A percentile compares a stretch with the other conserved stretches of the same genome.
Evolutionary conservation across 805 yeast species (phyloP).

Genomic region (Lipomyces sp.): DNA sequence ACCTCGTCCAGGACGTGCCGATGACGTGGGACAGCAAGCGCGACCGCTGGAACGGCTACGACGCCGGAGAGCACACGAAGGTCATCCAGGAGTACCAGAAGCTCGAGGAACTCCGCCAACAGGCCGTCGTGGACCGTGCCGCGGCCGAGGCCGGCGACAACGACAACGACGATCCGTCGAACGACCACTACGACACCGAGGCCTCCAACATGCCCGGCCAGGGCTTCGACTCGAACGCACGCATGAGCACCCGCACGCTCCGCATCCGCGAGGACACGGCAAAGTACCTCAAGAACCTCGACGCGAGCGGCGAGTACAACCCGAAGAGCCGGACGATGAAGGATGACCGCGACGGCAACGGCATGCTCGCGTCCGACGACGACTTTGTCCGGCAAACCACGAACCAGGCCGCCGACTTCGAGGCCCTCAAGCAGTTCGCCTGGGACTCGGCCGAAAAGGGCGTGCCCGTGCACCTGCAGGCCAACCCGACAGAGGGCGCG

Average conservation of each 20-base stretch:
- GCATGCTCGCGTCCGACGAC: constrained; percentile 49
- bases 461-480: constrained; percentile 37
- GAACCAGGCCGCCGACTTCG: constrained; percentile 52
- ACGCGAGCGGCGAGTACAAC: constrained; percentile 48
- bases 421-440: constrained; percentile 49
- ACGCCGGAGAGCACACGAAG: constrained; percentile 57
- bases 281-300: constrained; percentile 54
- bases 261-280: constrained; percentile 76
- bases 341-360: constrained; percentile 32
- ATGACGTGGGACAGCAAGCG: constrained; percentile 64
- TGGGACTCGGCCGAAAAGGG: constrained; percentile 44
- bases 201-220: constrained; percentile 28
- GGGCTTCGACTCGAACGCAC: constrained; percentile 29
- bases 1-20: constrained; percentile 31
- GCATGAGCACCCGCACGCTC: constrained; percentile 45
- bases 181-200: constrained; percentile 42
- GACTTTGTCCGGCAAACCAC: constrained; percentile 40
- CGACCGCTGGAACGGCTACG: constrained; percentile 81
- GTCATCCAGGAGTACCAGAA: constrained; percentile 48
- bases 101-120: constrained; percentile 36
- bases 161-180: constrained; percentile 30
- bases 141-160: constrained; percentile 17
- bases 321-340: constrained; percentile 38
- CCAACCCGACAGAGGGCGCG: constrained; percentile 49
- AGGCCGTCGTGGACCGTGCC: constrained; percentile 10